Evolutionary conservation across 805 yeast species (phyloP).

Genomic region (Komagataella pastoris): DNA sequence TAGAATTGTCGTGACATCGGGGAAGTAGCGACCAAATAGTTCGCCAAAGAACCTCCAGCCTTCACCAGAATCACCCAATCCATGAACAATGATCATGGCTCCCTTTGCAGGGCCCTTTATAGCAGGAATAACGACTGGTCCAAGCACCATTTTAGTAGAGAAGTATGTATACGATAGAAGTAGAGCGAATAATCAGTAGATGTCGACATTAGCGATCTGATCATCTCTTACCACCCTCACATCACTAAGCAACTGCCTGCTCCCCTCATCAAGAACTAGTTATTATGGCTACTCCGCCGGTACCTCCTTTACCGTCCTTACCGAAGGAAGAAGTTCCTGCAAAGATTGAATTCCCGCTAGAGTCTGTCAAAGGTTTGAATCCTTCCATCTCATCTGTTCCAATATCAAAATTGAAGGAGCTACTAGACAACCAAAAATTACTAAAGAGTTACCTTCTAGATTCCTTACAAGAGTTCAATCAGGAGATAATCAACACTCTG

Average conservation of each 20-base stretch:
- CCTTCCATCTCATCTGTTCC: not conserved
- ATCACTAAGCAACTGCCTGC: too few relatives aligned
- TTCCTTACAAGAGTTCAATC: not conserved
- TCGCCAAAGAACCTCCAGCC: constrained; percentile 85
- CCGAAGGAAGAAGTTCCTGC: not conserved
- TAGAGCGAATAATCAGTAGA: not conserved
- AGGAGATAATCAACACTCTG: not conserved
- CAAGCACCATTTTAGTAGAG: not conserved
- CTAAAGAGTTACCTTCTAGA: not conserved
- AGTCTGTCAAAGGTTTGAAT: not conserved
- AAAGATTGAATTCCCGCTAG: not conserved
- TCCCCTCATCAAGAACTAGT: not conserved
- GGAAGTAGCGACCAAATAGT: constrained; percentile 33
- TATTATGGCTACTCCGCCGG: not conserved
- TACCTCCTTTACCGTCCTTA: not conserved
- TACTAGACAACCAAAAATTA: not conserved
- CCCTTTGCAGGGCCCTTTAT: constrained; percentile 35
- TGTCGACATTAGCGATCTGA: not conserved
- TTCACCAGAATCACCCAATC: constrained; percentile 81
- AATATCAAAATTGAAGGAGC: not conserved
- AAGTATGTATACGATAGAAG: not conserved
- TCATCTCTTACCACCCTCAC: too few relatives aligned
- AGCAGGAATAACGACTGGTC: constrained; percentile 21
- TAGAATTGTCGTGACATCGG: constrained; percentile 60
- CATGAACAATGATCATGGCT: constrained; percentile 71